These are phyloP conservation scores for Aspergillus neotritici DNA, from an alignment of 2,329 filamentous ascomycete genomes.

Conservation along the genomic window DNA sequence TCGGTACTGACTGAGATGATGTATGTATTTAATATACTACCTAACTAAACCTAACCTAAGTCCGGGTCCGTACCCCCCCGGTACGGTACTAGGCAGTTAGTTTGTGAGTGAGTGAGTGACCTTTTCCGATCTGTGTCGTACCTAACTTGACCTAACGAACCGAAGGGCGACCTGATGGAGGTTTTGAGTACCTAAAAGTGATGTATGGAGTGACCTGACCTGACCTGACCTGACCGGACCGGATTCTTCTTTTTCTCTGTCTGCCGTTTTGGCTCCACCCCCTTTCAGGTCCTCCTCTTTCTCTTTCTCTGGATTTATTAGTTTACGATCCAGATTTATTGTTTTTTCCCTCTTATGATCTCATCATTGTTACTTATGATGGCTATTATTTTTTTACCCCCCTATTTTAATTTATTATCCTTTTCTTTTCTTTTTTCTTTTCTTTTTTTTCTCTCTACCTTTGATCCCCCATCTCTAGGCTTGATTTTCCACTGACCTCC, in stretches of 20 bases:
- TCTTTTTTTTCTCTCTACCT: slow-evolving; percentile 12
- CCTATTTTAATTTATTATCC: background rate
- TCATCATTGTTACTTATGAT: background rate
- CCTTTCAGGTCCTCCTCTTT: slow-evolving; percentile 15
- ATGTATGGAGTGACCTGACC: slow-evolving; percentile 11
- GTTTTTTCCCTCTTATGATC: background rate
- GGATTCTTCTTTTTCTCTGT: slow-evolving; percentile 6
- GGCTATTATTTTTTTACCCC: slow-evolving; percentile 2
- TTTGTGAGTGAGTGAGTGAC: no score
- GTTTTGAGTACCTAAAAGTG: slow-evolving; percentile 2
- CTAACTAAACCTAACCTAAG: no score
- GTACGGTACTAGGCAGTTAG: no score
- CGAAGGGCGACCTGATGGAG: background rate
- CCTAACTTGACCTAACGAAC: background rate
- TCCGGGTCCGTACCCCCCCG: no score
- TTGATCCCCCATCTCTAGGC: slow-evolving; percentile 13
- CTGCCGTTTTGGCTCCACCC: slow-evolving; percentile 19
- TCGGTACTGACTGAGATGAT: no score
- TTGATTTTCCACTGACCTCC: background rate
- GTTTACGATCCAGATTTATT: background rate
- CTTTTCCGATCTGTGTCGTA: no score
- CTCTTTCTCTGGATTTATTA: slow-evolving; percentile 1
- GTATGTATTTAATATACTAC: no score
- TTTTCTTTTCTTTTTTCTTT: slow-evolving; percentile 2
- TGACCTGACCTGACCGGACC: slow-evolving; percentile 5